Percentiles rank a stretch among this genome's conserved stretches.
Evolutionary conservation across 202 grass and related monocot species (phyloP).

Genomic region (Schoenoplectus triqueter): DNA sequence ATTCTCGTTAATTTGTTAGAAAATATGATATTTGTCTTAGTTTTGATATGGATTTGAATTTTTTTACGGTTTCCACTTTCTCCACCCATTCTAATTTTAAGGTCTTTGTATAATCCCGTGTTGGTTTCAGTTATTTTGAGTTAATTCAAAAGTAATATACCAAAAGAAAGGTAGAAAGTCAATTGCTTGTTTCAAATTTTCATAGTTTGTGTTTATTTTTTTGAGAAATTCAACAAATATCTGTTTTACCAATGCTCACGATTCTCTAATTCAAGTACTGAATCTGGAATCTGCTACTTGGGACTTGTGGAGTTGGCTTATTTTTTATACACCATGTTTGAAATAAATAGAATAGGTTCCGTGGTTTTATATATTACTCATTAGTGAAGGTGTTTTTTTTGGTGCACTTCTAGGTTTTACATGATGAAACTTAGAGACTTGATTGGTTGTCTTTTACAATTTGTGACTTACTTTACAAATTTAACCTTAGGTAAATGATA

Average conservation of each 20-base stretch:
- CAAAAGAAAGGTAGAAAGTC: not conserved
- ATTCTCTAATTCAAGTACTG: not conserved
- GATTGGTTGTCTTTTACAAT: not conserved
- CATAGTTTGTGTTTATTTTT: not conserved
- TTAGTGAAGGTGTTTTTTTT: too few species aligned
- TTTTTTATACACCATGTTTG: not conserved
- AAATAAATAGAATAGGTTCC: not conserved
- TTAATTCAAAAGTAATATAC: not conserved
- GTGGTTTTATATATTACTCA: too few species aligned
- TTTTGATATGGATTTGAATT: constrained; percentile 12
- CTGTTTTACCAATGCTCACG: not conserved
- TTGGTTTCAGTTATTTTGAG: not conserved
- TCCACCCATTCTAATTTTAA: not conserved
- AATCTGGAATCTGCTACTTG: too few species aligned
- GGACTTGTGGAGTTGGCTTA: not conserved
- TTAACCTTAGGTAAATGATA: not conserved
- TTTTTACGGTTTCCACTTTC: not conserved
- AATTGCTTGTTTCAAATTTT: not conserved
- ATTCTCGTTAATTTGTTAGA: not conserved
- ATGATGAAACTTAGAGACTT: not conserved
- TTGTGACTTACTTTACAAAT: not conserved
- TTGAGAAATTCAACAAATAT: not conserved
- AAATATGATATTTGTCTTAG: too few species aligned
- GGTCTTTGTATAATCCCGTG: not conserved
- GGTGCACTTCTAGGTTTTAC: too few species aligned